Evolutionary conservation across 139 green algal genomes (phyloP), one percentile per base, ranked within the genome.

Genomic region (Coelastrella sp.): DNA sequence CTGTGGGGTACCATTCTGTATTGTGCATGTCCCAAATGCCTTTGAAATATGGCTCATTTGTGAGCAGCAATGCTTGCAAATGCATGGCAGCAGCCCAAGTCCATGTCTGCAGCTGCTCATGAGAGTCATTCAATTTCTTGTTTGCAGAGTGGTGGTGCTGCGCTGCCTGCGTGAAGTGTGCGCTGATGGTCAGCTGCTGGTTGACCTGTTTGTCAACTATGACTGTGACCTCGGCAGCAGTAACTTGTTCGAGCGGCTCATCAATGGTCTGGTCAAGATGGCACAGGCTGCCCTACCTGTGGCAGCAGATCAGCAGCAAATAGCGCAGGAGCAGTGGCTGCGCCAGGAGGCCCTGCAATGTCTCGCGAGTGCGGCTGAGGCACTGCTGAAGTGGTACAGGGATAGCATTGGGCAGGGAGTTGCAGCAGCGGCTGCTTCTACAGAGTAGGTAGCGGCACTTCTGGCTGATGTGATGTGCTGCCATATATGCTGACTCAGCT

Each of bases 131-230:
- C 15, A 13, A 23, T 57, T 57, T 9, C 45, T 57, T 13, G 15
- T 57, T 23, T 53, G 40, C 87, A 89, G 68, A 85, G 81, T 43
- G 23, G 91, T 94, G 48, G 93, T 92, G 30, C 90, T 96, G 73
- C 89, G 88, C 45, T 87, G 66, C 73, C 67, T 91, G 21, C 84
- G 84, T 4, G 84, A 91, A 73, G 81, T 83, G 25, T 97, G 93
- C 85, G 77, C 87, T 19, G 95, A 98, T 73, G 95, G 96, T 23
- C 96, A 98, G 90, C 90, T 98, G 82, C 89, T 99, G 64, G 93
- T 98, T 68, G 96, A 99, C 90, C 85, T 99, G 32, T 99, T 98
- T 89, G 95, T 98, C 78, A 99, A 99, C 90, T 99, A 97, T 71
- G 96, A 99, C 88, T 99, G 96, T 84, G 96, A 99, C 88, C 78